Percentiles rank a stretch among this genome's conserved stretches.
phyloP scores from a whole-genome alignment of 2,329 filamentous ascomycete species.

The Colletotrichum sp. region DNA sequence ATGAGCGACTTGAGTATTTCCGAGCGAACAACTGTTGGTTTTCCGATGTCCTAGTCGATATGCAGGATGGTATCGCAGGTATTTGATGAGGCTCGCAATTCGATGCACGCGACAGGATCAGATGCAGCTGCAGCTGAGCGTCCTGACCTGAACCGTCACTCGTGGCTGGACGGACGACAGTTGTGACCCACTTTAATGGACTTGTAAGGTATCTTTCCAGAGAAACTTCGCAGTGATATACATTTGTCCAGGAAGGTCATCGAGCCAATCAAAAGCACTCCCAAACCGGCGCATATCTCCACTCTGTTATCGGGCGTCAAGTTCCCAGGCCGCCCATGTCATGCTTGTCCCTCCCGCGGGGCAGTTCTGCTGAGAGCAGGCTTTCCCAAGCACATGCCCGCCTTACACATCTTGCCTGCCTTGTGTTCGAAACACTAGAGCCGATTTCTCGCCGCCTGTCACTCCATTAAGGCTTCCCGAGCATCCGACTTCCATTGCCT shows the following conservation, averaged over 20 bases:
- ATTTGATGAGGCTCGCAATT: constrained; percentile 2
- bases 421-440: constrained; percentile 15
- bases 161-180: constrained; percentile 8
- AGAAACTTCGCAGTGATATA: neutral
- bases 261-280: neutral
- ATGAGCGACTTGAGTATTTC: neutral
- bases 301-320: constrained; percentile 5
- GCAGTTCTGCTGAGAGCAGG: constrained; percentile 4
- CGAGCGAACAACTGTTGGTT: neutral
- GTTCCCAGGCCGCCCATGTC: constrained; percentile 2
- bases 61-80: neutral
- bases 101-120: constrained; percentile 15
- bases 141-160: neutral
- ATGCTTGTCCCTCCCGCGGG: constrained; percentile 14
- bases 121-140: neutral
- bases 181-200: neutral
- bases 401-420: neutral
- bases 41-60: neutral
- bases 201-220: neutral
- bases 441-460: neutral
- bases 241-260: fast-evolving
- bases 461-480: neutral
- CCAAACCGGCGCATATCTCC: neutral
- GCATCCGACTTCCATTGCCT: constrained; percentile 1
- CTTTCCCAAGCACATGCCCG: constrained; percentile 17